Base-by-base conservation (phyloP, 257 asterid genomes). In the Penstemon barbatus region DNA sequence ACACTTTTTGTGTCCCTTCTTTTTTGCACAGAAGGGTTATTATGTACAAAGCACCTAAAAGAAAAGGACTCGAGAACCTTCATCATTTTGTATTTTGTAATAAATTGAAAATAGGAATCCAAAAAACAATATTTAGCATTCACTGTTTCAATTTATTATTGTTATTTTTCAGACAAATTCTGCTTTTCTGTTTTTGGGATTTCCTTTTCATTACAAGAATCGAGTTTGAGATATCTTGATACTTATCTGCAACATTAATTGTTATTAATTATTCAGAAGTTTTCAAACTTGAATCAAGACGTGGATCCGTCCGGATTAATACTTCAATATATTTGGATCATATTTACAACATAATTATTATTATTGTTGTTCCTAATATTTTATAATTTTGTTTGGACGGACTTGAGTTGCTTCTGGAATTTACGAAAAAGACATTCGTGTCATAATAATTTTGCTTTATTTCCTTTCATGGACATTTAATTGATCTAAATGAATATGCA, bases 31-130 rank as follows among this genome's bases (percentile, higher is more conserved):
- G 75, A 73, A 68, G 80, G 77, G 73, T 25, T 25, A 25, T 3
- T 51, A 13, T 81, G 83, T 81, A 71, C 72, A 79, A 69, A 70
- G 73, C 61, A 58, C 43, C 25, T 8, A 67, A 37, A 74, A 68
- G 9, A 19, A 50, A 5, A 45, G 57, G 15, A n/a, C 36, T 73
- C 68, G 25, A 59, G 37, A 56, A 11, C 43, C 18, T 38, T 71
- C 55, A 37, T 36, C 56, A 63, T 60, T 71, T 77, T 78, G 81
- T 68, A 72, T 25, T 25, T 41, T 45, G 40, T 12, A 80, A 78
- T 73, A 25, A 80, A 81, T 45, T 43, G 63, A 59, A 18, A 44
- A 68, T 43, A 59, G 55, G 36, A 77, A 8, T 36, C 58, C 46
- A 6, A 63, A 44, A 50, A 25, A 8, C 39, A 56, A 7, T 7